A percentile compares a stretch with the other conserved stretches of the same genome.
Conservation (phyloP, 176 grass and related monocot genomes). For the Avena insularis region DNA sequence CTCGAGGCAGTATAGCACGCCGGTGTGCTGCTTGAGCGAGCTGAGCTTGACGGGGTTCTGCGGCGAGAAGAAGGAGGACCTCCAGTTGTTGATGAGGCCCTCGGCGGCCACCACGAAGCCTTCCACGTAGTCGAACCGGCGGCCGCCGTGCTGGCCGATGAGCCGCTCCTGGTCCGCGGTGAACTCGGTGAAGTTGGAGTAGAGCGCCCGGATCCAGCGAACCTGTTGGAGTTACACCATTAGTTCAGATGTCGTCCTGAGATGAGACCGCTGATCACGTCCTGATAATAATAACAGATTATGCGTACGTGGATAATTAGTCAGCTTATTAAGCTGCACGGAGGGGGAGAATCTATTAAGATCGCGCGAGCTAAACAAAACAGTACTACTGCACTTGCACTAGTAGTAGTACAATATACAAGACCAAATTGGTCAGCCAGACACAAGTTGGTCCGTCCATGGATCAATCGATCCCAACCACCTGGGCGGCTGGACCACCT, state of each 20-base stretch:
- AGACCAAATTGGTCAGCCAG: slow-evolving; percentile 21
- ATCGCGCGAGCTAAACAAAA: slow-evolving; percentile 42
- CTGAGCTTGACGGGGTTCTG: slow-evolving; percentile 88
- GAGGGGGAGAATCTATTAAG: neutral
- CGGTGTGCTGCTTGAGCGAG: slow-evolving; percentile 66
- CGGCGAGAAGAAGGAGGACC: slow-evolving; percentile 98
- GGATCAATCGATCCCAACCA: slow-evolving; percentile 27
- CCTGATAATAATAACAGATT: neutral
- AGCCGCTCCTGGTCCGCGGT: slow-evolving; percentile 82
- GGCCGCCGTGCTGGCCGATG: slow-evolving; percentile 54
- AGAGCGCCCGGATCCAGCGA: slow-evolving; percentile 90
- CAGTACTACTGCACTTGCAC: neutral
- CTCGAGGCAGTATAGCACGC: slow-evolving; percentile 92
- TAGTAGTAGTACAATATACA: neutral
- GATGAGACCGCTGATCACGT: neutral
- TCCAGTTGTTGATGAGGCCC: slow-evolving; percentile 97
- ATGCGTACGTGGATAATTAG: neutral
- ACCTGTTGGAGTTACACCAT: slow-evolving; percentile 40
- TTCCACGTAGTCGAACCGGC: slow-evolving; percentile 90
- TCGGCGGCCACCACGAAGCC: slow-evolving; percentile 94
- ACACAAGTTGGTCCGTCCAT: slow-evolving; percentile 26
- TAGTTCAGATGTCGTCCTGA: neutral
- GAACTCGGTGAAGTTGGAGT: slow-evolving; percentile 87
- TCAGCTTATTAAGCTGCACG: neutral
- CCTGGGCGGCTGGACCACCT: slow-evolving; percentile 33